Percentiles rank a stretch among this genome's conserved stretches.
Conservation (phyloP, 192 early-diverging fungal species). For the Lunasporangiospora selenospora region DNA sequence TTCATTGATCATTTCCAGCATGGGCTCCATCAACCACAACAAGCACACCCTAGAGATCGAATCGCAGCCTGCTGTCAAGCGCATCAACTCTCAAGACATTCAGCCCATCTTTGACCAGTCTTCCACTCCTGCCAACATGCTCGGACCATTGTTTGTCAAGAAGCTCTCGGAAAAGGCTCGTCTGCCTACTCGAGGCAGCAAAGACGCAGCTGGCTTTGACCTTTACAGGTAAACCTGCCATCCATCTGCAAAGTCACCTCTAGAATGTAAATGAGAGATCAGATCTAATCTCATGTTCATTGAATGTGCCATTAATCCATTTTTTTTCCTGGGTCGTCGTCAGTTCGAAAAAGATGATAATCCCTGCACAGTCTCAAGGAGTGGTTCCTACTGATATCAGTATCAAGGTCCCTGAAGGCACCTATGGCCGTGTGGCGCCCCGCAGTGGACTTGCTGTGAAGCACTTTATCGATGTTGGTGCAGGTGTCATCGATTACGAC, state of each 20-base stretch:
- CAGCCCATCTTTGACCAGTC: neutral
- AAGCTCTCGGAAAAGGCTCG: constrained; percentile 71
- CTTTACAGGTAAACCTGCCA: constrained; percentile 68
- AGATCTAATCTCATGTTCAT: neutral
- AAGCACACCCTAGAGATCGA: constrained; percentile 24
- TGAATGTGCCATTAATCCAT: no score
- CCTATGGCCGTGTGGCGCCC: constrained; percentile 96
- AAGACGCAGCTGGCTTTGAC: constrained; percentile 92
- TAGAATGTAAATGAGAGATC: no score
- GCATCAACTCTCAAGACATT: constrained; percentile 13
- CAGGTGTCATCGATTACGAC: constrained; percentile 93
- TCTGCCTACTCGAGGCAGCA: constrained; percentile 83
- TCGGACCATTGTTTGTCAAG: constrained; percentile 70
- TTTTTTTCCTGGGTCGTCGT: neutral
- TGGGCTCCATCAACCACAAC: constrained; percentile 18
- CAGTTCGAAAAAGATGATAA: constrained; percentile 63
- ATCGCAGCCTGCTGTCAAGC: constrained; percentile 1
- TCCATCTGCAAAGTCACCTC: neutral
- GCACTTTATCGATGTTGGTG: constrained; percentile 87
- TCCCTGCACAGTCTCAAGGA: constrained; percentile 80
- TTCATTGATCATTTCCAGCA: no score
- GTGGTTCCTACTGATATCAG: constrained; percentile 88
- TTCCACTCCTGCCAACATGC: constrained; percentile 6
- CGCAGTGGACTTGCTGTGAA: constrained; percentile 92
- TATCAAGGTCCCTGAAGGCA: constrained; percentile 84